Evolutionary conservation across 768 basidiomycete genomes (phyloP).

Genomic region (Gymnopilus dilepis): DNA sequence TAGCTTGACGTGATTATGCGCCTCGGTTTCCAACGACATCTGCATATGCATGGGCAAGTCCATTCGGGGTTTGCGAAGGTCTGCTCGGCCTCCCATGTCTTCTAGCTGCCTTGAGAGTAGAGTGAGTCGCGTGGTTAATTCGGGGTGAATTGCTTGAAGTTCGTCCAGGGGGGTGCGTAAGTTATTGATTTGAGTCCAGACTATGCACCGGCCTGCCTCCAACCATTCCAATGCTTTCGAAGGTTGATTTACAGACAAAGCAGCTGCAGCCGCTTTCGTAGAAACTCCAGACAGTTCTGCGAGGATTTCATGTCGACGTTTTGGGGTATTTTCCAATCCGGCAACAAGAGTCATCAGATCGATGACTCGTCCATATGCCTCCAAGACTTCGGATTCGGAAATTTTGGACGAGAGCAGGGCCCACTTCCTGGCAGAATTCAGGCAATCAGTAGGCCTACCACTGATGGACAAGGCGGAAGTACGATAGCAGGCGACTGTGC

Average conservation of each 20-base stretch:
- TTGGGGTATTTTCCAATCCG: slow-evolving; percentile 25
- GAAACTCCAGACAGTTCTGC: slow-evolving; percentile 11
- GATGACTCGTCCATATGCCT: slow-evolving; percentile 12
- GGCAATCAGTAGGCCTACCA: too few species aligned
- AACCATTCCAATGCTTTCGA: slow-evolving; percentile 17
- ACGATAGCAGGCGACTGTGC: too few species aligned
- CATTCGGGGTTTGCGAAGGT: not conserved
- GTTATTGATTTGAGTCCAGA: slow-evolving; percentile 18
- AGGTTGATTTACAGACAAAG: not conserved
- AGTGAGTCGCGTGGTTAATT: not conserved
- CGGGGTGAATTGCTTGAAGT: not conserved
- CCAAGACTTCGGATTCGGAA: too few species aligned
- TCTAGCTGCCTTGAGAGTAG: slow-evolving; percentile 4
- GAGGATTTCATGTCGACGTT: slow-evolving; percentile 17
- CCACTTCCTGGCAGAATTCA: too few species aligned
- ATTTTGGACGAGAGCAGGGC: too few species aligned
- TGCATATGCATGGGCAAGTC: not conserved
- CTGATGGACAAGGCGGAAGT: too few species aligned
- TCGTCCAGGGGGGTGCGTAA: slow-evolving; percentile 13
- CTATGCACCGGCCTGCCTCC: slow-evolving; percentile 19
- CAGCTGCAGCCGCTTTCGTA: slow-evolving; percentile 21
- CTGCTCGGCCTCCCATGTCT: not conserved
- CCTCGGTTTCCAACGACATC: not conserved
- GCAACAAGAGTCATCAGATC: slow-evolving; percentile 22
- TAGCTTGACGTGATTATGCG: slow-evolving; percentile 14